phyloP scores from a whole-genome alignment of 176 grass and related monocot species.

The Phoenix roebelenii region DNA sequence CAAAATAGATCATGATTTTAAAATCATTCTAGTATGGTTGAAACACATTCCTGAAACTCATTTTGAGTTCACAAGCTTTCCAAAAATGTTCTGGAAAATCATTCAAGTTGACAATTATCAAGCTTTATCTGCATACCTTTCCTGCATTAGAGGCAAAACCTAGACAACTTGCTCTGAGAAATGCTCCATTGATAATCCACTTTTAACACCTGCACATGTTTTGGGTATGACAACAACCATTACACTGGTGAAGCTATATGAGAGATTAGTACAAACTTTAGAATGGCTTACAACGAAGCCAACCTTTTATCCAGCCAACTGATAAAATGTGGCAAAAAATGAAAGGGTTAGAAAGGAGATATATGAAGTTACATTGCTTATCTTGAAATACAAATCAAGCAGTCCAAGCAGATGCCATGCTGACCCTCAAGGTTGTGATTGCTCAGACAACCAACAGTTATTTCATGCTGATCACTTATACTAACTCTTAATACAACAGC shows the following conservation, averaged over 20 bases:
- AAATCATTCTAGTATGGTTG: no score
- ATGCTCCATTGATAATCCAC: slow-evolving; percentile 21
- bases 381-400: slow-evolving; percentile 30
- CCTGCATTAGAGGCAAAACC: no score
- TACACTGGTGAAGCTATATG: slow-evolving; percentile 28
- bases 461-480: slow-evolving; percentile 19
- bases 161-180: no score
- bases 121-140: no score
- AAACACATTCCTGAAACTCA: no score
- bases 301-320: slow-evolving; percentile 4
- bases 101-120: no score
- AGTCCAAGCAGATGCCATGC: slow-evolving; percentile 7
- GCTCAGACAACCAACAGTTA: slow-evolving; percentile 23
- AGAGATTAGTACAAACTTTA: neutral
- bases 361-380: slow-evolving; percentile 30
- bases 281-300: slow-evolving; percentile 4
- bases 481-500: slow-evolving; percentile 39
- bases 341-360: neutral
- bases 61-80: no score
- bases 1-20: no score
- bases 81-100: no score
- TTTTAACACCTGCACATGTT: slow-evolving; percentile 44
- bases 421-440: slow-evolving; percentile 18
- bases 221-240: slow-evolving; percentile 29
- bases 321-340: slow-evolving; percentile 8